A percentile compares a stretch with the other conserved stretches of the same genome.
These are phyloP conservation scores for Parachlorella kessleri DNA, from an alignment of 139 green algal species.

Conservation along the genomic window DNA sequence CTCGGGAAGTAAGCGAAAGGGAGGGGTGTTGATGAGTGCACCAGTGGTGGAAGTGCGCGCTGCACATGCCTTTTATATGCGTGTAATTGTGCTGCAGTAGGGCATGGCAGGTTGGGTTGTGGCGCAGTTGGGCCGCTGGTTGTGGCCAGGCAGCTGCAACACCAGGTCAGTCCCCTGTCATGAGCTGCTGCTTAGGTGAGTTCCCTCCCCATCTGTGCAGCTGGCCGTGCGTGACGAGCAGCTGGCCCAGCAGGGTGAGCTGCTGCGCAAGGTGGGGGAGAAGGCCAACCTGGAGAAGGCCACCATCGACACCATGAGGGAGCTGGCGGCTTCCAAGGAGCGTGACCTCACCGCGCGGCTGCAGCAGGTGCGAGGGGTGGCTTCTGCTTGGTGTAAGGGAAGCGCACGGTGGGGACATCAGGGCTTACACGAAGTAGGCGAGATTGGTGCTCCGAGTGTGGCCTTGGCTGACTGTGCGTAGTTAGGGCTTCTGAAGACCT, in stretches of 20 bases:
- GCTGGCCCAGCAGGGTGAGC: neutral
- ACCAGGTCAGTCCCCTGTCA: too few species aligned
- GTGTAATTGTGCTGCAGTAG: too few species aligned
- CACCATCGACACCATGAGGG: constrained; percentile 2
- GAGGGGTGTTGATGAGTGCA: too few species aligned
- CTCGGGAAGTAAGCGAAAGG: neutral
- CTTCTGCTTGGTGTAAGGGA: neutral
- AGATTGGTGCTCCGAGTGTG: neutral
- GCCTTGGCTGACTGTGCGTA: neutral
- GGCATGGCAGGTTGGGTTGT: too few species aligned
- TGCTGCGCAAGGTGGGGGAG: neutral
- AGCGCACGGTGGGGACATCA: neutral
- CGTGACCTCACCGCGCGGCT: neutral
- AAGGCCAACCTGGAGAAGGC: neutral
- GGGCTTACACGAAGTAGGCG: neutral
- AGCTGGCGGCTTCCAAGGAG: constrained; percentile 5
- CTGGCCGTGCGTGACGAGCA: neutral
- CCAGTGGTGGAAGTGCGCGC: too few species aligned
- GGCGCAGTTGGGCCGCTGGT: too few species aligned
- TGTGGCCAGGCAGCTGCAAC: too few species aligned
- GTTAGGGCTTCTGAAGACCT: neutral
- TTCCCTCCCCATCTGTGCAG: too few species aligned
- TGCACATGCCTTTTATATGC: too few species aligned
- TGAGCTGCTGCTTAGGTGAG: too few species aligned
- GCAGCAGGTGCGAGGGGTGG: neutral